These are phyloP conservation scores for Fraxinus paxiana DNA, from an alignment of 305 asterid genomes.

Conservation along the genomic window DNA sequence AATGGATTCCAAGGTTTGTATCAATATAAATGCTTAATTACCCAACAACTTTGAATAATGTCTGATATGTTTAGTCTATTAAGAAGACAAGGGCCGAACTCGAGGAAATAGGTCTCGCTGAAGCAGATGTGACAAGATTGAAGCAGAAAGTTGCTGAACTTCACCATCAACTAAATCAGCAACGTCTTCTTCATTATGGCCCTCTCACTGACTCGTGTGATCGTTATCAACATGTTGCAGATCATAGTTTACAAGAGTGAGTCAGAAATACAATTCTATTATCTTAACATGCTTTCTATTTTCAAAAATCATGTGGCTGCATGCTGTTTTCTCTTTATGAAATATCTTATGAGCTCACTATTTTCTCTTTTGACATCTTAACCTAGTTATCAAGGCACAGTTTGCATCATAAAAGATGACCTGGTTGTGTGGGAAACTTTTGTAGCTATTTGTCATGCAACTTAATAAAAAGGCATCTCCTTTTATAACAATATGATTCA, in stretches of 20 bases:
- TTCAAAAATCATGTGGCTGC: neutral
- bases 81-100: conserved; percentile 88
- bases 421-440: neutral
- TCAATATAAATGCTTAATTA: conserved; percentile 18
- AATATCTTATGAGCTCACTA: neutral
- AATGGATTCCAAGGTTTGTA: conserved; percentile 87
- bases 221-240: conserved; percentile 52
- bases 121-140: conserved; percentile 91
- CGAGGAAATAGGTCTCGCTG: conserved; percentile 97
- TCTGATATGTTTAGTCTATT: conserved; percentile 26
- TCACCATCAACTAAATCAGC: conserved; percentile 88
- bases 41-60: conserved; percentile 20
- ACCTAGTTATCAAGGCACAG: neutral
- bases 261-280: conserved; percentile 30
- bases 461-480: neutral
- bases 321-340: neutral
- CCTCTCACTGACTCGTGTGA: conserved; percentile 64
- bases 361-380: neutral
- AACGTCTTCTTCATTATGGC: conserved; percentile 78
- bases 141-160: conserved; percentile 93
- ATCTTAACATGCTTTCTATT: neutral
- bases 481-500: neutral
- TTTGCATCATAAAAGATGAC: neutral
- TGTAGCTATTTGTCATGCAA: neutral
- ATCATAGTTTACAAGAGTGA: conserved; percentile 60